Base-by-base conservation (phyloP, 2,329 filamentous ascomycete species). In the Neofusicoccum umdonicola region DNA sequence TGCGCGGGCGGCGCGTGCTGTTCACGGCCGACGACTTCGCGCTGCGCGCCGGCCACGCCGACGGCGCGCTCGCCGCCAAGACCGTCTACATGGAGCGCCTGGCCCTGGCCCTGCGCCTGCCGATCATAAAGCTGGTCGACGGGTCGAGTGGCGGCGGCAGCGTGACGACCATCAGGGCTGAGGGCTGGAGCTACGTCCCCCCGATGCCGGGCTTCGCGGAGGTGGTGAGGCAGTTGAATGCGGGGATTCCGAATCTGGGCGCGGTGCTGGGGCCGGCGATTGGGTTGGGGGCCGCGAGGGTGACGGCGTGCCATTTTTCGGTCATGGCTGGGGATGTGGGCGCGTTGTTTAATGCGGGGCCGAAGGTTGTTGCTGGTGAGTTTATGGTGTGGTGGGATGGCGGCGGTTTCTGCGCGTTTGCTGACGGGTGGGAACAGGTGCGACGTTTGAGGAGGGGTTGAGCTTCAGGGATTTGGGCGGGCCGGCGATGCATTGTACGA, bases 291-390 rank as follows among this genome's bases (percentile, higher is more conserved):
- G 51, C 62, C 2, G 51, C 62, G 42, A 12, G 62, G 15, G 51
- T 64, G 0, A 56, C 60, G 1, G 80, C 82, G 1, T 88, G 85
- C 51, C 87, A 89, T 70, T 89, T 89, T 70, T 86, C 83, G 1
- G 87, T 89, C 39, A 89, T 89, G 87, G 86, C 87, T 3, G 85
- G 78, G 4, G 85, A 89, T 71, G 79, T 89, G 1, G 87, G 87
- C 0, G 80, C 81, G 19, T 70, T 89, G 27, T 88, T 89, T 71
- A 89, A 89, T 70, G 87, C 87, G 6, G 87, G 87, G 0, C 86
- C 87, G 0, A 84, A 84, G 66, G 86, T 89, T 0, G 87, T 89
- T 17, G 60, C 60, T 84, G 85, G 56, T 77, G 70, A 58, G 52
- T 52, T 3, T 3, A 22, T n/a, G 48, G 31, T 3, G 19, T 13